A percentile compares a stretch with the other conserved stretches of the same genome.
phyloP scores from a whole-genome alignment of 495 filamentous ascomycete genomes.

The Xylaria telfairii region DNA sequence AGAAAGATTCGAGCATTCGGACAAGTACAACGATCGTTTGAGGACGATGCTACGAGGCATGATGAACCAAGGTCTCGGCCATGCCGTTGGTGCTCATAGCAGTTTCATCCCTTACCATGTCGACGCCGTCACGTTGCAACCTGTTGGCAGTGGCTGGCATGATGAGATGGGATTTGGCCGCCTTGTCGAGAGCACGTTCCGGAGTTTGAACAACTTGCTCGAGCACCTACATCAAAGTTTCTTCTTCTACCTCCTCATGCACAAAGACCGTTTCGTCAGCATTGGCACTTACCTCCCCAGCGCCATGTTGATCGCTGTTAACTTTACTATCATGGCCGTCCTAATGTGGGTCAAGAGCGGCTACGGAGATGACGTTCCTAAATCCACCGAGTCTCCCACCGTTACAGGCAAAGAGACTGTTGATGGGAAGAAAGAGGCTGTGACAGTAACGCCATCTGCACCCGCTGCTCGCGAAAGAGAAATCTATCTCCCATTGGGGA shows the following conservation, averaged over 20 bases:
- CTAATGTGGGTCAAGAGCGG: slow-evolving; percentile 90
- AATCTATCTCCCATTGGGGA: slow-evolving; percentile 76
- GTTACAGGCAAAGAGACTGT: slow-evolving; percentile 30
- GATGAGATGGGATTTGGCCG: slow-evolving; percentile 96
- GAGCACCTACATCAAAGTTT: slow-evolving; percentile 99
- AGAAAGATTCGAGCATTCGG: slow-evolving; percentile 82
- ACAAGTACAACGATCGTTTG: slow-evolving; percentile 82
- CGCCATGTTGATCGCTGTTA: slow-evolving; percentile 92
- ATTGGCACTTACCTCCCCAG: slow-evolving; percentile 97
- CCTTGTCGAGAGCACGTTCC: slow-evolving; percentile 84
- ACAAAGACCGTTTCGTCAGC: slow-evolving; percentile 89
- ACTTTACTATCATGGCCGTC: slow-evolving; percentile 95
- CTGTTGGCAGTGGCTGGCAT: slow-evolving; percentile 90
- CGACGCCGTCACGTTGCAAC: slow-evolving; percentile 91
- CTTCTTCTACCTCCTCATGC: slow-evolving; percentile 97
- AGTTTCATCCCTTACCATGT: slow-evolving; percentile 98
- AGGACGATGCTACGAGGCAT: slow-evolving; percentile 92
- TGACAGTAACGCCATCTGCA: slow-evolving; percentile 28
- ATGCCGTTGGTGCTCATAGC: slow-evolving; percentile 90
- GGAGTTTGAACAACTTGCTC: slow-evolving; percentile 92
- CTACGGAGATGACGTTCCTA: slow-evolving; percentile 36
- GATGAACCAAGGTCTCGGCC: slow-evolving; percentile 87
- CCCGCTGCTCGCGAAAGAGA: slow-evolving; percentile 65
- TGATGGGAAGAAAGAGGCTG: slow-evolving; percentile 23
- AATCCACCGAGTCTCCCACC: slow-evolving; percentile 29